Conservation (phyloP, 345 rosid genomes). For the Psidium friedrichsthalianum region DNA sequence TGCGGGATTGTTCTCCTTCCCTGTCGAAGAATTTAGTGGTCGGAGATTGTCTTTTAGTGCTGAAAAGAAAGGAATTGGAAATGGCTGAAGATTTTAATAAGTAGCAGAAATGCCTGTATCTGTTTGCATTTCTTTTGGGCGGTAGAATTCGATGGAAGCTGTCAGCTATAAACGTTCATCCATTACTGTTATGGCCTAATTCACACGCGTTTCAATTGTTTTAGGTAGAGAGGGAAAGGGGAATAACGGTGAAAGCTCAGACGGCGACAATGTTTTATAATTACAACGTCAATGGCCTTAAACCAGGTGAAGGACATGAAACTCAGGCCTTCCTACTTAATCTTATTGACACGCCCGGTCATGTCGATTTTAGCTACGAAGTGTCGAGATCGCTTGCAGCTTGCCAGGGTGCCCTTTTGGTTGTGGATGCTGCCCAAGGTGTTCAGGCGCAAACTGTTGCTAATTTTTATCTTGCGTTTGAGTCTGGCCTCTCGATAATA, state of each 20-base stretch:
- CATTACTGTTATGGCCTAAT: neutral
- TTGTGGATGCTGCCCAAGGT: conserved; percentile 98
- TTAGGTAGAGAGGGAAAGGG: conserved; percentile 98
- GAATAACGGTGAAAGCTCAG: conserved; percentile 96
- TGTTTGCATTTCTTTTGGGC: neutral
- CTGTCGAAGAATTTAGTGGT: neutral
- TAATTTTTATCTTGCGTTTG: conserved; percentile 93
- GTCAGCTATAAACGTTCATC: neutral
- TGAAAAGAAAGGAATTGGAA: neutral
- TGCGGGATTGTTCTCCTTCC: neutral
- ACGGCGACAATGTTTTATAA: conserved; percentile 91
- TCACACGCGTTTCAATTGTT: neutral
- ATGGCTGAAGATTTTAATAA: neutral
- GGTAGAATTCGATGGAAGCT: neutral
- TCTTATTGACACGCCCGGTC: conserved; percentile 93
- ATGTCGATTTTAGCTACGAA: conserved; percentile 96
- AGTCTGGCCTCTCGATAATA: conserved; percentile 63
- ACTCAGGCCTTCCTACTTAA: conserved; percentile 46
- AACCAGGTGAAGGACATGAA: conserved; percentile 11
- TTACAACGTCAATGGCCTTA: conserved; percentile 11
- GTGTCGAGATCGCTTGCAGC: conserved; percentile 98
- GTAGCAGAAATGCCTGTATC: neutral
- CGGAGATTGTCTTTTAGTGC: neutral
- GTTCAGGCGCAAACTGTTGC: conserved; percentile 99
- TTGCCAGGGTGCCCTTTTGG: conserved; percentile 95